Base-by-base conservation (phyloP, 2,329 filamentous ascomycete species). In the Xylariomycetidae sp. region DNA sequence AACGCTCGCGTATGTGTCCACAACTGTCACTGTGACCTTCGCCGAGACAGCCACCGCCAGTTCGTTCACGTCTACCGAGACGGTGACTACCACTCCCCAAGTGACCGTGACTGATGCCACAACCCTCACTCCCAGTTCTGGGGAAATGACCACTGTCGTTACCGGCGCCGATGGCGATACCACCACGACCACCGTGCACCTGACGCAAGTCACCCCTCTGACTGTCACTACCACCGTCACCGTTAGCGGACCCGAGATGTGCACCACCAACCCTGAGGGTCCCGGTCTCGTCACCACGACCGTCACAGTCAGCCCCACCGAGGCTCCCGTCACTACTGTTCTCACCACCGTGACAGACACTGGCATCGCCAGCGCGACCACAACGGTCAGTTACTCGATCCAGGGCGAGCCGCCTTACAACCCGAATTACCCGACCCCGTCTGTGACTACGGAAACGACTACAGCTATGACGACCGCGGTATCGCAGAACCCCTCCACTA, bases 81-180 rank as follows among this genome's bases (percentile, higher is more conserved):
- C 41, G 5, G 29, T 45, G 5, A 48, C 42, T 2, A 20, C 39
- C 30, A 46, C 38, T 5, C 42, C 44, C 5, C 4, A 15, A 15
- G 20, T 37, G n/a, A 42, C 36, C 15, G 33, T 33, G 17, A 37
- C 35, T 11, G 27, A 36, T 19, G 12, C 29, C 15, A 45, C 40
- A 4, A 31, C 38, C 8, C 25, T 32, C 12, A 30, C 29, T 15
- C 14, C 26, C 14, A 28, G 4, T 3, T 23, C 11, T 25, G n/a
- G 13, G 3, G 19, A 16, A 14, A 33, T 27, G 9, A 13, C 23
- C 12, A 41, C 37, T 10, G 7, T 27, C 15, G 33, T 6, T 18
- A n/a, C 36, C 23, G 36, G 34, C 4, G n/a, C 28, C 16, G 9
- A 8, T 12, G 20, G 5, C 15, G 9, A 10, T 22, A 4, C 25